Conservation (phyloP, 208 protist species). For the Strigomonas galati region DNA sequence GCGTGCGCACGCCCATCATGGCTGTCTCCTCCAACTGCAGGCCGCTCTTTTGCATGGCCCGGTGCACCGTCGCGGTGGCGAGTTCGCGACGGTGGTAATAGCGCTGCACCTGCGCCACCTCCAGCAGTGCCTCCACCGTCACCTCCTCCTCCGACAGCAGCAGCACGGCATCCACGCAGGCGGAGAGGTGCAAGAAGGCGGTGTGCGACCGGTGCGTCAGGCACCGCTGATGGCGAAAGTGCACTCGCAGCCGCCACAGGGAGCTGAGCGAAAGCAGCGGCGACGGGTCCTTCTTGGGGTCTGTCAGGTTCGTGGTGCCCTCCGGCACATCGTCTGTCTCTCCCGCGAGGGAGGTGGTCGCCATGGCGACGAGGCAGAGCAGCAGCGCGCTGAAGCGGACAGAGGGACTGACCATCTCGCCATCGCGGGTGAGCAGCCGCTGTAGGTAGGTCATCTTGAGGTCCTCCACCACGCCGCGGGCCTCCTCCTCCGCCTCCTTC, state of each 20-base stretch:
- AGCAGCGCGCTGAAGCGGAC: conserved; percentile 65
- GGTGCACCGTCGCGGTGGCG: conserved; percentile 60
- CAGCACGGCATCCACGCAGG: conserved; percentile 67
- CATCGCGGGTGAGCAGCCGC: conserved; percentile 79
- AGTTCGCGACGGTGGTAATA: conserved; percentile 86
- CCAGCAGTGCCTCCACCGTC: conserved; percentile 62
- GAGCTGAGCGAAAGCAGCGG: conserved; percentile 41
- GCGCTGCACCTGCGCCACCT: conserved; percentile 79
- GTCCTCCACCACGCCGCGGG: conserved; percentile 5
- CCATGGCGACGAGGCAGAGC: conserved; percentile 55
- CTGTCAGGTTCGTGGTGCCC: not conserved
- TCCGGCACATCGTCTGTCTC: not conserved
- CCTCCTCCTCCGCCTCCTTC: conserved; percentile 10
- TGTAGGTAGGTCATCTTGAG: conserved; percentile 56
- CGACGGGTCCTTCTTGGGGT: not conserved
- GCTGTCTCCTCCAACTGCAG: conserved; percentile 69
- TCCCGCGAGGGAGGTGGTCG: conserved; percentile 5
- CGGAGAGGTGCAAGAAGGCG: conserved; percentile 56
- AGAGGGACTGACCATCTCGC: conserved; percentile 74
- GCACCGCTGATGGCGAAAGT: conserved; percentile 79
- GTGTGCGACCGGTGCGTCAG: conserved; percentile 72
- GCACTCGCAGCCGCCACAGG: conserved; percentile 67
- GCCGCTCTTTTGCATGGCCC: conserved; percentile 56
- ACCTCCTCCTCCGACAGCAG: conserved; percentile 40
- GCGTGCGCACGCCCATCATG: conserved; percentile 88